These are phyloP conservation scores for Papilionanthe hybrid DNA, from an alignment of 116 monocot genomes.

Conservation along the genomic window DNA sequence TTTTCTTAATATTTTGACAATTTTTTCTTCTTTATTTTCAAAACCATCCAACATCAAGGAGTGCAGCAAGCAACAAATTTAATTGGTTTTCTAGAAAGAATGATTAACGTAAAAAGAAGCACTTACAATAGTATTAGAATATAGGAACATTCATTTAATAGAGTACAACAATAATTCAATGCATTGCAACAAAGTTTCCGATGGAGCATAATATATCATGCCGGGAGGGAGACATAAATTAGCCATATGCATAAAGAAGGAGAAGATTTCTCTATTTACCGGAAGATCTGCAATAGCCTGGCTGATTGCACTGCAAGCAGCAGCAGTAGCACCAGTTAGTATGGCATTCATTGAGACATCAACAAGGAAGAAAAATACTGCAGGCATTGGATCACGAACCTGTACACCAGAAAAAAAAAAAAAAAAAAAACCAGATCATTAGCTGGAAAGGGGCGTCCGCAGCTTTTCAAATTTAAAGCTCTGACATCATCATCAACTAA, in stretches of 20 bases:
- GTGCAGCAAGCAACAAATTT: background rate
- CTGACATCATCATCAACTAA: background rate
- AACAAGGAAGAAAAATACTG: constrained; percentile 91
- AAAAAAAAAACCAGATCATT: background rate
- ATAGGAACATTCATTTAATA: background rate
- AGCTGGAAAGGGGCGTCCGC: background rate
- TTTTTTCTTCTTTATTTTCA: constrained; percentile 2
- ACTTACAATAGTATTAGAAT: background rate
- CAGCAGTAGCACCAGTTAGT: constrained; percentile 86
- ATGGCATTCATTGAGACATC: constrained; percentile 96
- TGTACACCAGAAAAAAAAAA: constrained; percentile 15
- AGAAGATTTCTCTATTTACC: constrained; percentile 37
- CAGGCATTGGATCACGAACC: constrained; percentile 98
- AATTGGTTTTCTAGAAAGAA: background rate
- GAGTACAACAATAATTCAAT: background rate
- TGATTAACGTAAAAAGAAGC: background rate
- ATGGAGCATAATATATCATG: background rate
- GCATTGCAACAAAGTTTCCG: background rate
- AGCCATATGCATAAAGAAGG: background rate
- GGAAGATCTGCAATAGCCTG: constrained; percentile 92
- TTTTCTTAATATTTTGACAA: background rate
- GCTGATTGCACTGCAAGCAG: constrained; percentile 85
- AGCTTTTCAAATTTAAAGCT: background rate
- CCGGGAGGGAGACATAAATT: background rate
- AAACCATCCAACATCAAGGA: background rate